Base-by-base conservation (phyloP, 768 basidiomycete species). In the Leccinum fibrillosum region DNA sequence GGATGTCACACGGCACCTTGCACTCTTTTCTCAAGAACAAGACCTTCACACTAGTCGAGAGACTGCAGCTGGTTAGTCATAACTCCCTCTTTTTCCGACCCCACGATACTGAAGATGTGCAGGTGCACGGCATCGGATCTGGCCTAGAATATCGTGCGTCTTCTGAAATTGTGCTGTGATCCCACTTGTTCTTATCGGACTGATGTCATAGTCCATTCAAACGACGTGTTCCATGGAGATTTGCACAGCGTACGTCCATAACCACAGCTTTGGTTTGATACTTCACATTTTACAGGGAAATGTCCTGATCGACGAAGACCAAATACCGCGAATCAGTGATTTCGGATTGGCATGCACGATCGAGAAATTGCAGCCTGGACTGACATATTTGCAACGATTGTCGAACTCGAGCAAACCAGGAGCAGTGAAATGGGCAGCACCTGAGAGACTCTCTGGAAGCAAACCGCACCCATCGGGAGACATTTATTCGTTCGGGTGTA, bases 371-470 rank as follows among this genome's bases (percentile, higher is more conserved):
- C 57, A 58, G 2, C 37, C 54, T 0, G 35, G 54, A 3, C 1
- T 58, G 13, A 8, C 57, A 3, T 58, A 58, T 28, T 12, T 58
- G 37, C 17, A 57, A 19, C 28, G 54, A 45, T 45, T 45, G 44
- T 45, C 44, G 8, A 49, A 28, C 11, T 11, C 45, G 11, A 54
- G 7, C 12, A 48, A 35, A 0, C 5, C 4, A 3, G 54, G 53
- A 12, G 54, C 26, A 0, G 54, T 19, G 2, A 49, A 26, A 34
- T 58, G 51, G 56, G 56, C 51, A 0, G 59, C 59, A 17, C 59
- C 57, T 1, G 57, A 59, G 2, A 2, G 23, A 19, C 25, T 25
- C 25, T 25, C 26, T 4, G 57, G 57, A 3, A 4, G 13, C 12
- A 15, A 60, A 53, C 57, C 59, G 2, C 2, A 58, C 2, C 5